A percentile compares a stretch with the other conserved stretches of the same genome.
phyloP scores from a whole-genome alignment of 1,284 basidiomycete species.

The Moesziomyces sp. region DNA sequence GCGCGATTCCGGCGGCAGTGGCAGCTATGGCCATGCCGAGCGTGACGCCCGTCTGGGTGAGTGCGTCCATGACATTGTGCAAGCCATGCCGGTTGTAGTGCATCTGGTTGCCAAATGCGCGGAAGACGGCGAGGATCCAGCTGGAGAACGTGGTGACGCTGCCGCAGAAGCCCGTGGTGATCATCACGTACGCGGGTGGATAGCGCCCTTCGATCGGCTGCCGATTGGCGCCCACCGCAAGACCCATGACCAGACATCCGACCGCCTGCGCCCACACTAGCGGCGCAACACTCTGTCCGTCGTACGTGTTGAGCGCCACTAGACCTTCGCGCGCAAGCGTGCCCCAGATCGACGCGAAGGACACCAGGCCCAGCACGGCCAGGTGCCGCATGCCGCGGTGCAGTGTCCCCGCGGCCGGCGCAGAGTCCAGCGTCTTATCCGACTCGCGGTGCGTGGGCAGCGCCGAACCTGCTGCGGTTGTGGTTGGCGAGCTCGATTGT shows the following conservation, averaged over 20 bases:
- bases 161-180: slow-evolving; percentile 94
- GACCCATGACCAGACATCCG: slow-evolving; percentile 87
- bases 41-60: slow-evolving; percentile 61
- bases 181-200: slow-evolving; percentile 79
- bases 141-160: slow-evolving; percentile 95
- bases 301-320: slow-evolving; percentile 72
- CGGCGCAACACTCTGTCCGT: slow-evolving; percentile 81
- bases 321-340: slow-evolving; percentile 68
- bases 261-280: slow-evolving; percentile 87
- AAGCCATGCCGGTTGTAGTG: slow-evolving; percentile 76
- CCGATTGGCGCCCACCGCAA: slow-evolving; percentile 63
- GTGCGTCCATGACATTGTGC: slow-evolving; percentile 73
- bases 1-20: slow-evolving; percentile 43
- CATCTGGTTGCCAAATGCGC: slow-evolving; percentile 81
- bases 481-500: not conserved
- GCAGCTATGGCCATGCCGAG: slow-evolving; percentile 53
- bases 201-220: slow-evolving; percentile 48
- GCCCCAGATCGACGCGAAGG: slow-evolving; percentile 68
- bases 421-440: not conserved
- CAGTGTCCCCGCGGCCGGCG: not conserved
- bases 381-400: slow-evolving; percentile 31
- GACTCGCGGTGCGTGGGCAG: not conserved
- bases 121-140: slow-evolving; percentile 90
- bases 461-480: not conserved
- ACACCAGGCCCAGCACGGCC: slow-evolving; percentile 62